Conservation (phyloP, 257 asterid species). For the Plectranthus barbatus region DNA sequence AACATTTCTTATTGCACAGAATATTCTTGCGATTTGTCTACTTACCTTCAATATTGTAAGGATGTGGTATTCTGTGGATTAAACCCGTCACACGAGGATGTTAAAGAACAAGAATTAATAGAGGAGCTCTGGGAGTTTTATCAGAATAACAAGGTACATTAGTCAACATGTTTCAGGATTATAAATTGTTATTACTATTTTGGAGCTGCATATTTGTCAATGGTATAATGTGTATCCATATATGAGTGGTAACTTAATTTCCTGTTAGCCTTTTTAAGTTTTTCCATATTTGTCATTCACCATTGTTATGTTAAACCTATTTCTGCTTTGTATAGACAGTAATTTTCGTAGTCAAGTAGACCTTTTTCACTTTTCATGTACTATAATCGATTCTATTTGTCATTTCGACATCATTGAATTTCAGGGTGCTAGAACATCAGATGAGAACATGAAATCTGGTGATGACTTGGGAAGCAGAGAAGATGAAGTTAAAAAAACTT, state of each 20-base stretch:
- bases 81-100: conserved; percentile 36
- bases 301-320: not conserved
- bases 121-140: conserved; percentile 51
- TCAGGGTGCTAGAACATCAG: conserved; percentile 26
- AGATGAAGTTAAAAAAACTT: not conserved
- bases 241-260: not conserved
- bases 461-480: not conserved
- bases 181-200: not conserved
- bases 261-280: not conserved
- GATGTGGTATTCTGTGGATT: conserved; percentile 65
- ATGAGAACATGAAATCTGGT: conserved; percentile 14
- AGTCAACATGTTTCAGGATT: not conserved
- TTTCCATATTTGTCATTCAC: not conserved
- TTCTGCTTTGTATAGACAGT: not conserved
- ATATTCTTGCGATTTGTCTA: conserved; percentile 35
- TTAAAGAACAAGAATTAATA: conserved; percentile 39
- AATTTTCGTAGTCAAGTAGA: not conserved
- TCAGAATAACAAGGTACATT: conserved; percentile 43
- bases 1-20: conserved; percentile 34
- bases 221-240: not conserved
- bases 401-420: not conserved
- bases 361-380: no score
- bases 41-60: conserved; percentile 61
- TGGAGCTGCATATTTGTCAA: not conserved
- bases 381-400: not conserved